Conservation (phyloP, 2,329 filamentous ascomycete genomes). For the Colletotrichum filicis region DNA sequence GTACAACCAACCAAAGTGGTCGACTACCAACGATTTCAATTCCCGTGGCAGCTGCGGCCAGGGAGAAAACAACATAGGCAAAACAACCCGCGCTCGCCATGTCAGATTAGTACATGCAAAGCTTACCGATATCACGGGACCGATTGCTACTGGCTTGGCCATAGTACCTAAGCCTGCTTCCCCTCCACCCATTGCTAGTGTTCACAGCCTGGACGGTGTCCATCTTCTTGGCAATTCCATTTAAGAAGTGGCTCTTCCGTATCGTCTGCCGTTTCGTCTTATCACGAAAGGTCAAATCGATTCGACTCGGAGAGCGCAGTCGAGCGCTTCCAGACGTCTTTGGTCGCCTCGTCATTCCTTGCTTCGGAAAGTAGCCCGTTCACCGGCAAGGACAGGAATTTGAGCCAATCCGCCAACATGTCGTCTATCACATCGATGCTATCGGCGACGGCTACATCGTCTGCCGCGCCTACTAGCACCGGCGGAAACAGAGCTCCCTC, state of each 20-base stretch:
- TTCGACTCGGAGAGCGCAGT: background rate
- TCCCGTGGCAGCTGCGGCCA: background rate
- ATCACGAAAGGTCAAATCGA: background rate
- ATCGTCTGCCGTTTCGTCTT: background rate
- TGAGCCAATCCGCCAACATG: background rate
- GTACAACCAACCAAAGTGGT: background rate
- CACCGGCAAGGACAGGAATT: background rate
- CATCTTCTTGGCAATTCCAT: background rate
- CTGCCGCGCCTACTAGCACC: constrained; percentile 40
- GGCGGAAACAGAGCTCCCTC: constrained; percentile 44
- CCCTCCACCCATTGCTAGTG: background rate
- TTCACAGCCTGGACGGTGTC: background rate
- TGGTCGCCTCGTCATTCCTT: background rate
- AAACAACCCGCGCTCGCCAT: background rate
- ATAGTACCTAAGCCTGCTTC: background rate
- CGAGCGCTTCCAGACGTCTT: background rate
- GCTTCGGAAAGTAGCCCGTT: background rate
- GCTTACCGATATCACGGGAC: background rate
- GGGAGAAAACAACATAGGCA: background rate
- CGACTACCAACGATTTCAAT: background rate
- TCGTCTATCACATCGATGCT: constrained; percentile 18
- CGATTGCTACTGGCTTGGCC: background rate
- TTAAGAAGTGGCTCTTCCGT: background rate
- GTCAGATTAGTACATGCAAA: background rate
- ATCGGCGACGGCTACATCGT: constrained; percentile 38